Evolutionary conservation across 2,329 filamentous ascomycete species (phyloP), one percentile per base, ranked within the genome.

Genomic region (Colletotrichum tamarilloi): DNA sequence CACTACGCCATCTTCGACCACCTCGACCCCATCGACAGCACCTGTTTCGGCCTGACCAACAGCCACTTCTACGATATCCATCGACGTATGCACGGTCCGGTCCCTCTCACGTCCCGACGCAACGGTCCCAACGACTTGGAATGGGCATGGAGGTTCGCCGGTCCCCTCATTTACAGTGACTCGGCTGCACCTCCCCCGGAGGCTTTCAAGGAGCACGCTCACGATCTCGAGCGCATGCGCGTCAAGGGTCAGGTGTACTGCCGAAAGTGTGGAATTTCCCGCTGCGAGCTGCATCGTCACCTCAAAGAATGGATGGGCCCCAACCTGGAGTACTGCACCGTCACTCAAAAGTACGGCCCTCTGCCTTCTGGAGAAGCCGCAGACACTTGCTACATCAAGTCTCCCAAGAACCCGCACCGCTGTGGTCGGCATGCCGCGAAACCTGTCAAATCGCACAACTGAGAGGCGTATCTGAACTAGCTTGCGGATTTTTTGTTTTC

Each of bases 281-380:
- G 90, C 46, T 92, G 90, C 80, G 89, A 92, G 83, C 85, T 92
- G 71, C 89, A 91, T 81, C 87, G 88, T 75, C 90, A 92, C 78
- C 86, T 92, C 76, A 85, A 85, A 77, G 85, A 85, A 53, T 92
- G 90, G 88, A 88, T 92, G 85, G 88, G 88, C 67, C 81, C 84
- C 52, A 84, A 80, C 24, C 81, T 85, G 73, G 90, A 92, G 80
- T 92, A 92, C 81, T 92, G 90, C 83, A 85, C 84, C 70, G 88
- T 92, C 76, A 88, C 86, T 78, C 85, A 89, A 77, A 87, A 87
- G 78, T 92, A 87, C 76, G 90, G 90, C 49, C 81, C 82, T 22
- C 81, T 80, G 11, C 88, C 90, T 1, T 80, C 79, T 4, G 82
- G 83, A 38, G 85, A 83, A 2, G 85, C 87, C 7, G 86, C 84